These are phyloP conservation scores for Amanita exitialis DNA, from an alignment of 768 basidiomycete species.

Conservation along the genomic window DNA sequence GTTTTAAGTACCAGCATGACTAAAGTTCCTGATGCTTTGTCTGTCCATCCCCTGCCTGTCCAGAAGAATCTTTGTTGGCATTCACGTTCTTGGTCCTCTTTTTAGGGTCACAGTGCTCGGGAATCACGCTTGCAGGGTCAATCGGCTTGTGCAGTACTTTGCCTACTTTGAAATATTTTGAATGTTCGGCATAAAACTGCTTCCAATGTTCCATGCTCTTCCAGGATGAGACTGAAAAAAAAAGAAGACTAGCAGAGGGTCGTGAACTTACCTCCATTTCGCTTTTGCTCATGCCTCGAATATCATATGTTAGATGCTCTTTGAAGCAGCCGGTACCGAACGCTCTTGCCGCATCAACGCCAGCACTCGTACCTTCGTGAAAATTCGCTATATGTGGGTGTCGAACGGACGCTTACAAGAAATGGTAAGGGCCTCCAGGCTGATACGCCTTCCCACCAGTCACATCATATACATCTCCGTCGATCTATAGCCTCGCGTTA, in stretches of 20 bases:
- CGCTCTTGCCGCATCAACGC: conserved; percentile 82
- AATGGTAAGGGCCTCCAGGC: conserved; percentile 76
- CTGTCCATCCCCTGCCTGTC: conserved; percentile 10
- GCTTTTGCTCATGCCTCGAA: conserved; percentile 64
- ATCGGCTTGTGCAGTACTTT: conserved; percentile 67
- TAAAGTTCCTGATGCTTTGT: conserved; percentile 29
- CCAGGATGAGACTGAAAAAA: not conserved
- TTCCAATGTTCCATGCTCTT: conserved; percentile 86
- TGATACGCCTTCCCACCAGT: conserved; percentile 75
- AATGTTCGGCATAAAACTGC: conserved; percentile 75
- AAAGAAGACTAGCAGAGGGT: not conserved
- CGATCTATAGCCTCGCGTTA: conserved; percentile 44
- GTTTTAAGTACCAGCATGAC: conserved; percentile 2
- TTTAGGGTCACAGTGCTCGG: conserved; percentile 63
- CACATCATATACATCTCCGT: conserved; percentile 91
- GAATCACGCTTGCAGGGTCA: conserved; percentile 67
- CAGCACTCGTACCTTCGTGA: conserved; percentile 40
- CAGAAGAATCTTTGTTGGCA: conserved; percentile 17
- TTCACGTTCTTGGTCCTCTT: conserved; percentile 28
- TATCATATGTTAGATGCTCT: conserved; percentile 84
- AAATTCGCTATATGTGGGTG: conserved; percentile 11
- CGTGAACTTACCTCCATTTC: conserved; percentile 54
- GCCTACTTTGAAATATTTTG: conserved; percentile 72
- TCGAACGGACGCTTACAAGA: conserved; percentile 38
- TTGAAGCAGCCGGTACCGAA: conserved; percentile 93